Percentiles rank a stretch among this genome's conserved stretches.
These are phyloP conservation scores for Xylona heveae DNA, from an alignment of 495 filamentous ascomycete genomes.

Conservation along the genomic window DNA sequence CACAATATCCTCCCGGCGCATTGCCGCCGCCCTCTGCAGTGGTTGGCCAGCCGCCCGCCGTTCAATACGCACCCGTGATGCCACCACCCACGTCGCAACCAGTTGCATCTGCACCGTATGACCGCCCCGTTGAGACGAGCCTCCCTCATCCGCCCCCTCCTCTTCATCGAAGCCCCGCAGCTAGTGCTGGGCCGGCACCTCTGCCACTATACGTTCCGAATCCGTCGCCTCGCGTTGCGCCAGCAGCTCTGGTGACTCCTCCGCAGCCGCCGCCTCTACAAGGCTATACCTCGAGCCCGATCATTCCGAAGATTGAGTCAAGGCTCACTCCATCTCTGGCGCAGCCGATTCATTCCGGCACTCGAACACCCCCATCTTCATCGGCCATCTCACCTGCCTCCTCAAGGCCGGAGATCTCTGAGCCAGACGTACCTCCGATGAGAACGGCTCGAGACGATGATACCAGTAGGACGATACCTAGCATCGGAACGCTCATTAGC, in stretches of 20 bases:
- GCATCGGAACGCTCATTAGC: constrained; percentile 3
- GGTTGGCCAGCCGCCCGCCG: constrained; percentile 16
- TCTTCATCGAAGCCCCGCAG: constrained; percentile 8
- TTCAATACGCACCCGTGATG: constrained; percentile 4
- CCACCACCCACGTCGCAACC: constrained; percentile 2
- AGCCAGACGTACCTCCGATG: neutral
- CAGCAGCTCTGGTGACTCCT: constrained; percentile 11
- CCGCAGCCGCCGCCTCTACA: constrained; percentile 2
- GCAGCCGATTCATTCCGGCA: neutral
- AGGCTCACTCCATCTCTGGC: neutral
- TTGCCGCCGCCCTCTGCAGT: constrained; percentile 14
- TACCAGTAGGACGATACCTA: constrained; percentile 2
- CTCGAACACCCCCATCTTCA: too few species aligned
- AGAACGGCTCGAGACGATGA: neutral
- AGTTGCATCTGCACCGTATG: constrained; percentile 11
- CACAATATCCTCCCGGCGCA: constrained; percentile 13
- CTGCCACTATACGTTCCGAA: constrained; percentile 11
- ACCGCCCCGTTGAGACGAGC: too few species aligned
- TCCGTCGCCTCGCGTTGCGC: constrained; percentile 11
- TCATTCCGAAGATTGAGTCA: constrained; percentile 1
- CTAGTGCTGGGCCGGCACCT: constrained; percentile 4
- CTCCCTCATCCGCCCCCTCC: constrained; percentile 7
- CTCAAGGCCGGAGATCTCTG: constrained; percentile 1
- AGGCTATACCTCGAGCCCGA: constrained; percentile 1
- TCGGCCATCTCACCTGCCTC: constrained; percentile 1